Conservation (phyloP, 2,329 filamentous ascomycete species). For the Xylariaceae sp. region DNA sequence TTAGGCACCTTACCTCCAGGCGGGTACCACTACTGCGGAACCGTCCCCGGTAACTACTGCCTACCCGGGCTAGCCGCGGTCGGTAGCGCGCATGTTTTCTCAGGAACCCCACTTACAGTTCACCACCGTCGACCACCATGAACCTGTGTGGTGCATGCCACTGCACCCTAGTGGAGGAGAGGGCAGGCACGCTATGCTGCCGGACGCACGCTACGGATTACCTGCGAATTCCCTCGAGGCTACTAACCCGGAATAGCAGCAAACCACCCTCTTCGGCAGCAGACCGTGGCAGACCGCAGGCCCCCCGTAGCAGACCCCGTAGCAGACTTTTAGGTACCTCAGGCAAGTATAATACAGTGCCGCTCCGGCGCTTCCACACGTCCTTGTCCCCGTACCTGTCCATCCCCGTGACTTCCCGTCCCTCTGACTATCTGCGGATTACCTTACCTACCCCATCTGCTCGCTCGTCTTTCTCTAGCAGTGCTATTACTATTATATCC, state of each 20-base stretch:
- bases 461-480: slow-evolving; percentile 12
- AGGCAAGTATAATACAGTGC: slow-evolving; percentile 5
- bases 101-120: too few species aligned
- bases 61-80: neutral
- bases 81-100: too few species aligned
- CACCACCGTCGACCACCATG: too few species aligned
- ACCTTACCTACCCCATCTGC: slow-evolving; percentile 9
- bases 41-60: neutral
- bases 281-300: too few species aligned
- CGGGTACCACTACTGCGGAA: neutral
- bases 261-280: neutral
- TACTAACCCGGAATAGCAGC: neutral
- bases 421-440: slow-evolving; percentile 6
- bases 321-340: neutral
- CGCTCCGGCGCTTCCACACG: slow-evolving; percentile 9
- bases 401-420: slow-evolving; percentile 8
- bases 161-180: neutral
- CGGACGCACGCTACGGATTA: neutral
- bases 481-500: slow-evolving; percentile 8
- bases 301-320: too few species aligned
- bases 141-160: too few species aligned
- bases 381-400: slow-evolving; percentile 8
- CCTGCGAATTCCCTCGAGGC: neutral
- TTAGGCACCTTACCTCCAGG: neutral
- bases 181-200: too few species aligned